These are phyloP conservation scores for Hypoxylon sp. DNA, from an alignment of 2,329 filamentous ascomycete genomes.

Conservation along the genomic window DNA sequence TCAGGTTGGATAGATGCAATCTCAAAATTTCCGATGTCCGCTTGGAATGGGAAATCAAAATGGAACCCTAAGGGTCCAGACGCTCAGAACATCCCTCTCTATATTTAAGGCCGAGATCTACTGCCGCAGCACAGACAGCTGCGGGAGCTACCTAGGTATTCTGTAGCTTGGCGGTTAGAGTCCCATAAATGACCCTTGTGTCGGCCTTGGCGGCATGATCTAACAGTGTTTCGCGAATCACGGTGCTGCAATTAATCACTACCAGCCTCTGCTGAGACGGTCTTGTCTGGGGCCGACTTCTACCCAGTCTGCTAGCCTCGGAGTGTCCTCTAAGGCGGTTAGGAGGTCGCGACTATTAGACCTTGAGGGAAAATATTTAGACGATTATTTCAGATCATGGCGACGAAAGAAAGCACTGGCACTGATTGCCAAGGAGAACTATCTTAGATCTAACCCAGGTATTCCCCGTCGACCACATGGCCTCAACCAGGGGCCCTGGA, in stretches of 20 bases:
- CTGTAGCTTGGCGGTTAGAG: constrained; percentile 6
- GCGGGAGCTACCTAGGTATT: constrained; percentile 23
- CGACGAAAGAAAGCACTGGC: background rate
- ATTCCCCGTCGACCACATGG: constrained; percentile 25
- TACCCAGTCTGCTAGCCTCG: constrained; percentile 8
- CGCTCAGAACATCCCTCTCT: background rate
- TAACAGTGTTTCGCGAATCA: background rate
- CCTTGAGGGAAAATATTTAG: background rate
- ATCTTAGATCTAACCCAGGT: constrained; percentile 32
- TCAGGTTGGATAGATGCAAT: constrained; percentile 27
- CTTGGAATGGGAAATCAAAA: constrained; percentile 11
- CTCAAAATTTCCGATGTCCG: constrained; percentile 1
- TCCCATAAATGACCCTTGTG: background rate
- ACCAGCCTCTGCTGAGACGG: background rate
- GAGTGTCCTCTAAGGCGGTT: constrained; percentile 12
- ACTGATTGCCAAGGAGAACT: background rate
- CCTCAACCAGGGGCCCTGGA: constrained; percentile 7
- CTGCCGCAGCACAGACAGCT: constrained; percentile 1
- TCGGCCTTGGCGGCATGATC: background rate
- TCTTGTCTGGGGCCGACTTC: background rate
- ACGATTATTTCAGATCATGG: background rate
- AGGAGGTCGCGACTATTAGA: background rate
- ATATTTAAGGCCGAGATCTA: constrained; percentile 13
- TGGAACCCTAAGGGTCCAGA: constrained; percentile 23
- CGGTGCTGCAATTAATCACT: background rate